Evolutionary conservation across 495 filamentous ascomycete species (phyloP).

Genomic region (Cercophora scortea): DNA sequence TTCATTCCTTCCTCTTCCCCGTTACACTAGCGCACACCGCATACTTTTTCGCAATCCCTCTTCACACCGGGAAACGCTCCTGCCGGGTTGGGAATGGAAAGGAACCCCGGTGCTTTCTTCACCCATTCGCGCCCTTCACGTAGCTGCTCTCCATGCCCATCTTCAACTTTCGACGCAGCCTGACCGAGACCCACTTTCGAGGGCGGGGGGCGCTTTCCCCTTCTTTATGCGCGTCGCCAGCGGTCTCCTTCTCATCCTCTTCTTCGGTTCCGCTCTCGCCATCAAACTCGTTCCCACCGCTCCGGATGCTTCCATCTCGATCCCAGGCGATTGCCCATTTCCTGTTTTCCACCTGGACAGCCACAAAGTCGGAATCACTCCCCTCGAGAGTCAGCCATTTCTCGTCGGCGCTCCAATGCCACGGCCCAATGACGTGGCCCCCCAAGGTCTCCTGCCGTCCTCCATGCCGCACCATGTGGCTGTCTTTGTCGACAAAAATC

Average conservation of each 20-base stretch:
- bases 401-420: slow-evolving; percentile 50
- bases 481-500: slow-evolving; percentile 55
- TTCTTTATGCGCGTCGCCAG: not conserved
- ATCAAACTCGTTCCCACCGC: slow-evolving; percentile 10
- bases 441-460: slow-evolving; percentile 36
- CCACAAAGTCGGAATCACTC: slow-evolving; percentile 28
- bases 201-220: not conserved
- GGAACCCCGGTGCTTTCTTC: no score
- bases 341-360: slow-evolving; percentile 32
- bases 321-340: slow-evolving; percentile 41
- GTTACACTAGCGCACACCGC: no score
- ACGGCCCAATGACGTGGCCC: slow-evolving; percentile 46
- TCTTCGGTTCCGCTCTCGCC: slow-evolving; percentile 18
- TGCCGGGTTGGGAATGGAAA: no score
- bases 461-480: slow-evolving; percentile 46
- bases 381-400: slow-evolving; percentile 44
- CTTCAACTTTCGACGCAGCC: slow-evolving; percentile 21
- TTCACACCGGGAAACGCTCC: no score
- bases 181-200: slow-evolving; percentile 20
- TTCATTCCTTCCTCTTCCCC: no score
- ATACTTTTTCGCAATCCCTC: no score
- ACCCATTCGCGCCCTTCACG: slow-evolving; percentile 19
- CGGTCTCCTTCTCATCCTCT: slow-evolving; percentile 5
- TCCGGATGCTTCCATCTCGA: slow-evolving; percentile 21
- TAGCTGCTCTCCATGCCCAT: slow-evolving; percentile 34